Base-by-base conservation (phyloP, 306 rosid genomes). In the Hippophae tibetana region DNA sequence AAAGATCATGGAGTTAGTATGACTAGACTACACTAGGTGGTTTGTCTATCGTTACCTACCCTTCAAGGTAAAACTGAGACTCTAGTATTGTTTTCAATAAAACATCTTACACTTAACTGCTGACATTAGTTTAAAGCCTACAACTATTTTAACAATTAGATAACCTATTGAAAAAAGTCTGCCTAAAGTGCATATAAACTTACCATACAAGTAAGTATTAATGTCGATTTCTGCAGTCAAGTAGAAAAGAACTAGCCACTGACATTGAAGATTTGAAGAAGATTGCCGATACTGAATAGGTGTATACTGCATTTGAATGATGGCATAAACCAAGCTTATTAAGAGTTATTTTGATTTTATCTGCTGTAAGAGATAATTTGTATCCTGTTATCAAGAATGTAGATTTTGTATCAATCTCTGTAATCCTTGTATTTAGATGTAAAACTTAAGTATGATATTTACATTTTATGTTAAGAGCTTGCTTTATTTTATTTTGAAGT, bases 1-100 rank as follows among this genome's bases (percentile, higher is more conserved):
- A 41, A 93, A 88, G 85, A 40, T 93, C 61, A 48, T 93, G 85
- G 99, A 93, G 78, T 80, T 93, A 84, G 99, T 93, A 54, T 96
- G 99, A 69, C 86, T 93, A 59, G 99, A 94, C 51, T 93, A 93
- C 69, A 88, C 99, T 0, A 97, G 99, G 51, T 93, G 99, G 99
- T 93, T 93, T 44, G 99, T 93, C 75, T 93, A 93, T 76, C 96
- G 99, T 43, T 93, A 93, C 81, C 95, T 93, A 67, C 97, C 88
- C 81, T 93, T 93, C 72, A 93, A 88, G 99, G 99, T 79, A 64
- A 57, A 52, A 11, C n/a, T 6, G 31, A 42, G 45, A 26, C 57
- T 56, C 40, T 53, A 47, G 50, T 47, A 18, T 44, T 54, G 18
- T 18, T 18, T 18, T 18, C 18, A 18, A 18, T 18, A 18, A 18